These are phyloP conservation scores for Leonotis leonurus DNA, from an alignment of 257 asterid genomes.

Conservation along the genomic window DNA sequence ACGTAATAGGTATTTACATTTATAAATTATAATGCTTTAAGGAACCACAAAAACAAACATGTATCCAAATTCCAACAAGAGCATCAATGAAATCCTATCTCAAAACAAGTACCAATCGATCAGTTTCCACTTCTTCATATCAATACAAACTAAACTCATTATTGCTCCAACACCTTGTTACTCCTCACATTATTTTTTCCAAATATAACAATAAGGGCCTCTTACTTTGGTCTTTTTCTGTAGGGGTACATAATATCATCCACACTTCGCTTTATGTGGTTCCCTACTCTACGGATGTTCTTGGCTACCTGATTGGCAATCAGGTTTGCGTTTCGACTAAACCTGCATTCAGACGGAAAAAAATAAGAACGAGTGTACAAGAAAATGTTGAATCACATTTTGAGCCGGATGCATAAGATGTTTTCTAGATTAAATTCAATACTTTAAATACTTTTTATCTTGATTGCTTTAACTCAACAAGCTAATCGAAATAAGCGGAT, in stretches of 20 bases:
- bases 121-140: no score
- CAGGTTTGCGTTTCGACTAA: slow-evolving; percentile 61
- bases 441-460: neutral
- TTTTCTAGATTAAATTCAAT: neutral
- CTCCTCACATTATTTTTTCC: slow-evolving; percentile 15
- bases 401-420: neutral
- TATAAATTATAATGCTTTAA: no score
- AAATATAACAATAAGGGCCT: neutral
- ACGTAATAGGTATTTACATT: no score
- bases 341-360: slow-evolving; percentile 31
- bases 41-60: no score
- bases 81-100: no score
- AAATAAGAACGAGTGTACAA: neutral
- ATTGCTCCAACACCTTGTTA: neutral
- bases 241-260: slow-evolving; percentile 58
- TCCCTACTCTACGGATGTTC: slow-evolving; percentile 62
- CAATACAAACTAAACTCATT: no score
- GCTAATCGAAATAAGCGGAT: neutral
- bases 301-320: slow-evolving; percentile 79
- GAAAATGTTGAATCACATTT: neutral
- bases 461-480: neutral
- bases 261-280: slow-evolving; percentile 51
- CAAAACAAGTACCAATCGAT: no score
- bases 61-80: no score
- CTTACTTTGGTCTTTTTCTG: slow-evolving; percentile 60